Conservation (phyloP, 2,329 filamentous ascomycete species). For the Cladosporium velox region DNA sequence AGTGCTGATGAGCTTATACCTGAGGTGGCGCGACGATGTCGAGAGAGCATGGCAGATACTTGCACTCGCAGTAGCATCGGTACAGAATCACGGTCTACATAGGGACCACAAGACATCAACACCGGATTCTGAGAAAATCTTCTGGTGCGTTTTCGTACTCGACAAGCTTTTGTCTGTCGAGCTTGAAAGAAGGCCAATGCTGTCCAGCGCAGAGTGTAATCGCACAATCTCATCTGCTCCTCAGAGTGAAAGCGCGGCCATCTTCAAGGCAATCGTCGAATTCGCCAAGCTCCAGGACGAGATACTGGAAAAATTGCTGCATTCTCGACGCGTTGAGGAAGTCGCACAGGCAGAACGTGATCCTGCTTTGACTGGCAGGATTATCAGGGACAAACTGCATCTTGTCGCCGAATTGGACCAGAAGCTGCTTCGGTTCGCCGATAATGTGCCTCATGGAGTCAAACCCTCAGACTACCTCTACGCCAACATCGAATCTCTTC, state of each 20-base stretch:
- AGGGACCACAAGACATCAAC: background rate
- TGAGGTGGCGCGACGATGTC: slow-evolving; percentile 7
- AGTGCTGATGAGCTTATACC: slow-evolving; percentile 8
- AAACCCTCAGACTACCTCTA: slow-evolving; percentile 12
- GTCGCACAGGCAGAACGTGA: no score
- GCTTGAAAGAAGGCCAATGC: slow-evolving; percentile 7
- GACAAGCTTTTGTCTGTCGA: slow-evolving; percentile 12
- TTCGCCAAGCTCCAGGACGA: slow-evolving; percentile 9
- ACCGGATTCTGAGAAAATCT: background rate
- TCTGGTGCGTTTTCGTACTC: slow-evolving; percentile 10
- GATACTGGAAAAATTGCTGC: no score
- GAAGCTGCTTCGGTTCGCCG: no score
- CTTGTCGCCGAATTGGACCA: slow-evolving; percentile 7
- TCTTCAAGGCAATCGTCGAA: slow-evolving; percentile 3
- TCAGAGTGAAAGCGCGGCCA: no score
- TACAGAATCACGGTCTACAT: slow-evolving; percentile 6
- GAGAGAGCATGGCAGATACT: slow-evolving; percentile 16
- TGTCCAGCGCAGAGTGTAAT: slow-evolving; percentile 9
- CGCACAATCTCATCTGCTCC: background rate
- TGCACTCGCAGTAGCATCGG: background rate
- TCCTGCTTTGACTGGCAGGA: no score
- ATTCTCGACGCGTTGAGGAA: no score
- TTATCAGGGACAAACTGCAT: background rate
- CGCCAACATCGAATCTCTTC: background rate
- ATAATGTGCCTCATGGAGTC: background rate